phyloP scores from a whole-genome alignment of 768 basidiomycete species.

The Serendipita indica region DNA sequence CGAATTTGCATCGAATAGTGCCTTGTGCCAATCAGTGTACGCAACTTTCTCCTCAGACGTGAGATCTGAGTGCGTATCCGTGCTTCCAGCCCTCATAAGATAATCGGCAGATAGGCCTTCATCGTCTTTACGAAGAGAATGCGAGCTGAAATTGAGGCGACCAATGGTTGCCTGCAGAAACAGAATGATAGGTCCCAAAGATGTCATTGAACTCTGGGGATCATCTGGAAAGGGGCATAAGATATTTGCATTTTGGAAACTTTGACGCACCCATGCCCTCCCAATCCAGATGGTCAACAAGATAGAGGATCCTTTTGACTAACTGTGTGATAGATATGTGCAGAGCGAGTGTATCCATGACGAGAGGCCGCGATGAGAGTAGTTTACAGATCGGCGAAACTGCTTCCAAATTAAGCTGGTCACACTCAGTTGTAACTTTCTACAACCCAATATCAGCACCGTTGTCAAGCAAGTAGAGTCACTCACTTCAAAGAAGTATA shows the following conservation, averaged over 20 bases:
- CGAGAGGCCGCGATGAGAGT: constrained; percentile 41
- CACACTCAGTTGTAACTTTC: constrained; percentile 43
- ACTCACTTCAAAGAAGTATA: constrained; percentile 41
- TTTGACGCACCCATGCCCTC: constrained; percentile 55
- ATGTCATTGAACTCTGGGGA: constrained; percentile 66
- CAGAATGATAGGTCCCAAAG: constrained; percentile 64
- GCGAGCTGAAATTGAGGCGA: constrained; percentile 37
- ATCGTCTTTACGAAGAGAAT: constrained; percentile 37
- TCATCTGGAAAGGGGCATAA: constrained; percentile 37
- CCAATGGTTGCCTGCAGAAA: constrained; percentile 51
- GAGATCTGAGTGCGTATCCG: constrained; percentile 29
- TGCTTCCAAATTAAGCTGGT: constrained; percentile 46
- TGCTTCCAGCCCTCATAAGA: constrained; percentile 27
- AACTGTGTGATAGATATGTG: constrained; percentile 51
- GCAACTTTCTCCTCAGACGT: constrained; percentile 17
- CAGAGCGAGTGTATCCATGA: constrained; percentile 54
- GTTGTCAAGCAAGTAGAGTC: background rate
- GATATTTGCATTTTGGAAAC: background rate
- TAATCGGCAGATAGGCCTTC: constrained; percentile 33
- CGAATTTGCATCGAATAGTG: constrained; percentile 57
- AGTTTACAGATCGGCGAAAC: constrained; percentile 57
- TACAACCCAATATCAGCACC: constrained; percentile 21
- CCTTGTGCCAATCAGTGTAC: constrained; percentile 49
- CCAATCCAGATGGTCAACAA: constrained; percentile 62
- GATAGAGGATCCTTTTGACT: constrained; percentile 43